Evolutionary conservation across 352 stramenopile genomes (phyloP), one percentile per base, ranked within the genome.

Genomic region (Phytophthora litchii): DNA sequence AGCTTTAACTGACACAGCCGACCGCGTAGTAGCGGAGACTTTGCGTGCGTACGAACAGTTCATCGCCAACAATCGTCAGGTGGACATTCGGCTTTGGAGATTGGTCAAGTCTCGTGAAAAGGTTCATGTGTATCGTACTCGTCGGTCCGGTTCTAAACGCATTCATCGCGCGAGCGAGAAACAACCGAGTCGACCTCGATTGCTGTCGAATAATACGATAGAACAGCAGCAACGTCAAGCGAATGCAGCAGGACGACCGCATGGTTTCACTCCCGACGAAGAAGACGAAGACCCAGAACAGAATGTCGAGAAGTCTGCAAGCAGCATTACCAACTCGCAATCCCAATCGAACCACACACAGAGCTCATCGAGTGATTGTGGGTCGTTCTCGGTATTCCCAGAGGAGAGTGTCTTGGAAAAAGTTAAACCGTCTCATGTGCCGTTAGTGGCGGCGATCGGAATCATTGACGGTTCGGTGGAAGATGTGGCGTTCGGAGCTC

Each of bases 21-120:
- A 88, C 46, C 72, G 69, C 5, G 71, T 90, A 21, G 72, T 90
- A 42, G 74, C 72, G 29, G 80, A 86, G 54, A 84, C 78, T 13
- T 64, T 90, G 16, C 67, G 72, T 9, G 64, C 73, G 3, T 83
- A 84, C 58, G 80, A 85, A 37, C 63, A 34, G 11, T 87, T 80
- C 59, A 71, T 80, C 25, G 68, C 31, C 14, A 71, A 74, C 50
- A 62, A 74, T 21, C 74, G 76, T 1, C 62, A 70, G 31, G 54
- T 90, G 8, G 52, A 78, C 27, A 32, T 44, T 31, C 57, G 72
- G 0, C 57, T 80, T 19, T 90, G 80, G 80, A 87, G 85, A 47
- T 72, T 76, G 21, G 42, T 85, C 36, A 82, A 80, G 56, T 70
- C 69, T 2, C 78, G 76, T 44, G 80, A 90, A 64, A 74, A 81